Conservation (phyloP, 2,329 filamentous ascomycete genomes). For the Westerdykella sp. region DNA sequence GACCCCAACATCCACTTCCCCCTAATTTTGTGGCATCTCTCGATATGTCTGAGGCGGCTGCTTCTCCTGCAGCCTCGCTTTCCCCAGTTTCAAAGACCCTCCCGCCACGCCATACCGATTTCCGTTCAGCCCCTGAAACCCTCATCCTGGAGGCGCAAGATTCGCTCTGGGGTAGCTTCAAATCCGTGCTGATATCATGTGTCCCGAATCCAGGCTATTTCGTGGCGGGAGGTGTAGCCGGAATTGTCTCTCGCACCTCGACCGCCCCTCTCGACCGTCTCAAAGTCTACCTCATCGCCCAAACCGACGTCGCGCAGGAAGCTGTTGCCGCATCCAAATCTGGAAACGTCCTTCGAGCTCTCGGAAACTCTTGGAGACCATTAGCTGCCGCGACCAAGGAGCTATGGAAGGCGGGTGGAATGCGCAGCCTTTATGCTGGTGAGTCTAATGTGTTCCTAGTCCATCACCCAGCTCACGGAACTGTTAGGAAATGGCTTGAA, state of each 20-base stretch:
- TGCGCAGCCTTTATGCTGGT: constrained; percentile 91
- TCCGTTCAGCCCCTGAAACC: constrained; percentile 14
- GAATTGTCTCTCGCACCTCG: constrained; percentile 88
- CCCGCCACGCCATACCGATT: constrained; percentile 27
- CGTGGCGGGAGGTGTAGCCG: constrained; percentile 87
- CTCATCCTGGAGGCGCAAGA: constrained; percentile 24
- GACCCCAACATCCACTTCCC: constrained; percentile 31
- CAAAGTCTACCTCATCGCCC: constrained; percentile 95
- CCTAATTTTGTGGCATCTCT: constrained; percentile 19
- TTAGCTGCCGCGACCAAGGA: constrained; percentile 68
- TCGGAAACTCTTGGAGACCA: constrained; percentile 61
- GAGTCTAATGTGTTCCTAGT: constrained; percentile 28
- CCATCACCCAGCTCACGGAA: constrained; percentile 10
- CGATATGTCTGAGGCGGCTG: constrained; percentile 20
- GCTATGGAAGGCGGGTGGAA: constrained; percentile 77
- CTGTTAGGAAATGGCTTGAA: constrained; percentile 83
- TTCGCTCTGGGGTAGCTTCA: constrained; percentile 30
- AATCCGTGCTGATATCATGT: constrained; percentile 50
- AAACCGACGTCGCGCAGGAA: constrained; percentile 60
- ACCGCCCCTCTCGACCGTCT: constrained; percentile 94
- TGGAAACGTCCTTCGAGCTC: constrained; percentile 59
- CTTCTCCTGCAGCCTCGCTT: constrained; percentile 14
- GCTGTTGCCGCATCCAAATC: constrained; percentile 62
- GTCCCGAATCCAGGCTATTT: constrained; percentile 95
- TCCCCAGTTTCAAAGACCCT: constrained; percentile 24